phyloP scores from a whole-genome alignment of 495 filamentous ascomycete genomes.

The Physcia stellaris region DNA sequence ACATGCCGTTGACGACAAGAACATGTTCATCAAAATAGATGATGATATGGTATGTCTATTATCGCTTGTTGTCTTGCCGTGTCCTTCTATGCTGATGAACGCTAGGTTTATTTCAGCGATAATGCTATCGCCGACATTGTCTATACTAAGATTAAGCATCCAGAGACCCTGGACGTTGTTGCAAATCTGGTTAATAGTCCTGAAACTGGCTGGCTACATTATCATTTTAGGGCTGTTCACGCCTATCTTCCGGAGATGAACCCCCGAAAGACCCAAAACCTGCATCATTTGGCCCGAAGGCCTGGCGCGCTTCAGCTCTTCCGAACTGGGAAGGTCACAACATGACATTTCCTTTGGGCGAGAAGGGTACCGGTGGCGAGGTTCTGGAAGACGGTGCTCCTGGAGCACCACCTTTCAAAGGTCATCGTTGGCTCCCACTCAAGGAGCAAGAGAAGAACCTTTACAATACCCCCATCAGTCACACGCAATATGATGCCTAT shows the following conservation, averaged over 20 bases:
- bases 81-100: background rate
- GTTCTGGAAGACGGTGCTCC: slow-evolving; percentile 16
- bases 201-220: slow-evolving; percentile 29
- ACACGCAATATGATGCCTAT: slow-evolving; percentile 14
- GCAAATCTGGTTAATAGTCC: slow-evolving; percentile 36
- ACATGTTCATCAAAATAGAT: slow-evolving; percentile 38
- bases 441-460: slow-evolving; percentile 19
- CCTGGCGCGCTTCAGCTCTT: slow-evolving; percentile 18
- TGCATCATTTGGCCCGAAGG: slow-evolving; percentile 15
- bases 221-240: slow-evolving; percentile 29
- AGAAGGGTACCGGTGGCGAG: slow-evolving; percentile 10
- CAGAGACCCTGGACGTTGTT: slow-evolving; percentile 28
- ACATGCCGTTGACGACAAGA: slow-evolving; percentile 20
- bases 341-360: slow-evolving; percentile 10
- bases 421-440: slow-evolving; percentile 32
- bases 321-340: slow-evolving; percentile 13
- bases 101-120: slow-evolving; percentile 29
- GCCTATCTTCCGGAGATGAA: slow-evolving; percentile 29
- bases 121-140: slow-evolving; percentile 31
- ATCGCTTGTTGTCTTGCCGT: background rate
- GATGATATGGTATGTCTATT: slow-evolving; percentile 28
- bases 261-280: slow-evolving; percentile 2
- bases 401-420: slow-evolving; percentile 18
- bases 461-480: slow-evolving; percentile 25
- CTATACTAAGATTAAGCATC: slow-evolving; percentile 26